A percentile compares a stretch with the other conserved stretches of the same genome.
Evolutionary conservation across 2,329 filamentous ascomycete genomes (phyloP).

Genomic region (Ceratocystis huliohia): DNA sequence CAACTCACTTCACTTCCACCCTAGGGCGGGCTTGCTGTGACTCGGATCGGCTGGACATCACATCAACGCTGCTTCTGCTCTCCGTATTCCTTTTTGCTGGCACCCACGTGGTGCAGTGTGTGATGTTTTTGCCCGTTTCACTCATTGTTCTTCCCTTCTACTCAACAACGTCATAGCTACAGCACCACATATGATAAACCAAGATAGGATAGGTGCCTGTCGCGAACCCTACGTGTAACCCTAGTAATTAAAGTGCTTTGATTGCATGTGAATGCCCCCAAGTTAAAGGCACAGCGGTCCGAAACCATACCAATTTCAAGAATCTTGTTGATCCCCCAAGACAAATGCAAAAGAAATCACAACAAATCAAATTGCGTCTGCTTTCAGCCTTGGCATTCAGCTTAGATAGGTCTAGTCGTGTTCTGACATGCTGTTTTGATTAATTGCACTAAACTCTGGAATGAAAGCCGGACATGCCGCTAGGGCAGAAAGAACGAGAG

Average conservation of each 20-base stretch:
- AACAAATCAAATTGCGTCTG: background rate
- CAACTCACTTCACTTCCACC: no score
- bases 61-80: no score
- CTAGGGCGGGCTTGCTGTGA: no score
- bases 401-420: no score
- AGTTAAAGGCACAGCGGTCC: background rate
- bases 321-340: background rate
- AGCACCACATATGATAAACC: no score
- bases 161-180: background rate
- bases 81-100: background rate
- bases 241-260: background rate
- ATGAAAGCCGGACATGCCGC: background rate
- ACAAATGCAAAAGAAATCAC: background rate
- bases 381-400: background rate
- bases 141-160: background rate
- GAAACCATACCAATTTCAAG: background rate
- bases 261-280: background rate
- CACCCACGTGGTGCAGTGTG: background rate
- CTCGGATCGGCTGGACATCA: no score
- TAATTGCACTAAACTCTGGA: background rate
- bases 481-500: background rate
- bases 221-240: background rate
- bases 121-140: background rate
- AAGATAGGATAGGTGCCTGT: no score
- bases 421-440: no score